Evolutionary conservation across 1,284 basidiomycete species (phyloP).

Genomic region (Ceratobasidium sp.): DNA sequence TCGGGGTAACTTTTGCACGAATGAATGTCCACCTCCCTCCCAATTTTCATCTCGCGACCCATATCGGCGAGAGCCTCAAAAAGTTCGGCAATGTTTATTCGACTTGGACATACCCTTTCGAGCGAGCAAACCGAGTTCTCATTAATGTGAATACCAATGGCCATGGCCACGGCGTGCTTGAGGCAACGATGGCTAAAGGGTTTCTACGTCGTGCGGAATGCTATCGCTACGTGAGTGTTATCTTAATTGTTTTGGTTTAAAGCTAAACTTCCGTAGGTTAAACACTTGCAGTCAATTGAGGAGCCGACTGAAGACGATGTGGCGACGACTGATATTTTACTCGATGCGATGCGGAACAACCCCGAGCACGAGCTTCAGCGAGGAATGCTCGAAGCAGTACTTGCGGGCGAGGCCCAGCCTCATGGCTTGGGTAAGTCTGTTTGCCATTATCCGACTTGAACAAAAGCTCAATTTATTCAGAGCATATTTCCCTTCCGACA

Average conservation of each 20-base stretch:
- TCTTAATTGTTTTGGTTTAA: no score
- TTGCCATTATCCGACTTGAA: background rate
- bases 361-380: slow-evolving; percentile 21
- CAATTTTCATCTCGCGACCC: background rate
- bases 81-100: background rate
- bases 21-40: background rate
- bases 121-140: slow-evolving; percentile 8
- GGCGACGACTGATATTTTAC: background rate
- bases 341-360: background rate
- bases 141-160: slow-evolving; percentile 24
- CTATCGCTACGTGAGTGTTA: slow-evolving; percentile 5
- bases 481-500: background rate
- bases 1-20: background rate
- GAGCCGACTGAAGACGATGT: background rate
- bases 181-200: slow-evolving; percentile 33
- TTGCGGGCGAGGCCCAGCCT: slow-evolving; percentile 8
- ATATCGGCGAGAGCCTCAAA: background rate
- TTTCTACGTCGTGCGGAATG: background rate
- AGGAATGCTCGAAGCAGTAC: slow-evolving; percentile 17
- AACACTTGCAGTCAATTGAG: background rate
- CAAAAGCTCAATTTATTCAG: no score
- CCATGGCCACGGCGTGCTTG: slow-evolving; percentile 5
- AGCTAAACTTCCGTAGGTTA: background rate
- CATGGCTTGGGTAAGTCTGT: background rate
- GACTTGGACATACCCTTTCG: background rate